A percentile compares a stretch with the other conserved stretches of the same genome.
Conservation (phyloP, 768 basidiomycete species). For the Scleroderma citrinum region DNA sequence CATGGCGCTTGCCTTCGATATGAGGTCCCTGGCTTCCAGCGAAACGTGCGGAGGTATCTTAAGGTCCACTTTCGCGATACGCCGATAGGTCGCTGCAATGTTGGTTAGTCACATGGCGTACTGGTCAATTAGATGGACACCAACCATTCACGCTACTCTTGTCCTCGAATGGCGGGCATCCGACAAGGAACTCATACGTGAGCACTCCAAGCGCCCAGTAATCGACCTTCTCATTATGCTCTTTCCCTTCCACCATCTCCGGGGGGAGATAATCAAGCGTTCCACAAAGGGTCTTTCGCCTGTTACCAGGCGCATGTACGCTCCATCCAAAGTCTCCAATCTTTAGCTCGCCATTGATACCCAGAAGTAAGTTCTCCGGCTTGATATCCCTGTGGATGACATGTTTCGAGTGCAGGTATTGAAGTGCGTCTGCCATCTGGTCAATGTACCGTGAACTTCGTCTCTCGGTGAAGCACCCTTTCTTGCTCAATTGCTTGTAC, state of each 20-base stretch:
- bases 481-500: conserved; percentile 89
- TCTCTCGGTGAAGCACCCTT: conserved; percentile 83
- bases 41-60: conserved; percentile 37
- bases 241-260: conserved; percentile 94
- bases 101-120: conserved; percentile 6
- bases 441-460: conserved; percentile 87
- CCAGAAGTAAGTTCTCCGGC: conserved; percentile 92
- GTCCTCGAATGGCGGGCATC: conserved; percentile 85
- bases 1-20: conserved; percentile 31
- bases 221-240: conserved; percentile 88
- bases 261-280: conserved; percentile 96
- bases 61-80: conserved; percentile 86
- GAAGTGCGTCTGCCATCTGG: conserved; percentile 96
- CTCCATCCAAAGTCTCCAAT: conserved; percentile 99
- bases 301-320: conserved; percentile 89
- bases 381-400: conserved; percentile 99
- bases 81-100: conserved; percentile 73
- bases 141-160: conserved; percentile 67
- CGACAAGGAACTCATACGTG: conserved; percentile 90
- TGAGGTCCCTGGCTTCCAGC: conserved; percentile 41
- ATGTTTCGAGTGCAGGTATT: conserved; percentile 90
- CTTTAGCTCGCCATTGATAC: conserved; percentile 94
- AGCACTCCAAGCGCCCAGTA: conserved; percentile 97
- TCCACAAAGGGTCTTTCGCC: conserved; percentile 88
- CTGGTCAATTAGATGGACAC: conserved; percentile 14